Base-by-base conservation (phyloP, 345 rosid species). In the Litchi chinensis region DNA sequence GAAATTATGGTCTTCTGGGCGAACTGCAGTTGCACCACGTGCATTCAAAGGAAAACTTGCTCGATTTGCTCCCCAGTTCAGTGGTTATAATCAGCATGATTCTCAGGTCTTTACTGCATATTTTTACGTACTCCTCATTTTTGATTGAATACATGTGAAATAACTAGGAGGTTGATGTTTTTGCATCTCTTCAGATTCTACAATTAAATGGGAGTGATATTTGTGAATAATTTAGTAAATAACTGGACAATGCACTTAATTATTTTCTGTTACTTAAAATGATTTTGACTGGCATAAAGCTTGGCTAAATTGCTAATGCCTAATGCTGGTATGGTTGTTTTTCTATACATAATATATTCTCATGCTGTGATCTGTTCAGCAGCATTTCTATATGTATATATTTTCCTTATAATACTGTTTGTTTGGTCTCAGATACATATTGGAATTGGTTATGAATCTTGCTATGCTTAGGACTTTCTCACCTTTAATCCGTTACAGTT, bases 71-170 rank as follows among this genome's bases (percentile, higher is more conserved):
- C 97, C 99, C 13, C 99, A 92, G n/a, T 95, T 95, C 81, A 90
- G 97, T 79, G 99, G 99, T 77, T 92, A 92, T 81, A 93, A 93
- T 82, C 99, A 95, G 86, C 98, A 95, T 78, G 99, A 95, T 91
- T 95, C 97, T 83, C 99, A 95, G 83, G 99, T 95, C 10, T 21
- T 59, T 19, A 77, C 80, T 88, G 87, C 57, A 41, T 80, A 54
- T 69, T 21, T 59, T n/a, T 26, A 66, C 18, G 15, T 71, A 19
- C 43, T 79, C 64, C 12, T 6, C 11, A 41, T 64, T 65, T 77
- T 32, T 21, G 0, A 10, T 73, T 57, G 48, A n/a, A 39, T 56
- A 13, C 13, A 41, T 74, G 39, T 39, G 18, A 18, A 40, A n/a
- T 71, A 16, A 28, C 65, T 73, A 15, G 60, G 77, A 13, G 41